Evolutionary conservation across 2,329 filamentous ascomycete species (phyloP).

Genomic region (Penicillium sp.): DNA sequence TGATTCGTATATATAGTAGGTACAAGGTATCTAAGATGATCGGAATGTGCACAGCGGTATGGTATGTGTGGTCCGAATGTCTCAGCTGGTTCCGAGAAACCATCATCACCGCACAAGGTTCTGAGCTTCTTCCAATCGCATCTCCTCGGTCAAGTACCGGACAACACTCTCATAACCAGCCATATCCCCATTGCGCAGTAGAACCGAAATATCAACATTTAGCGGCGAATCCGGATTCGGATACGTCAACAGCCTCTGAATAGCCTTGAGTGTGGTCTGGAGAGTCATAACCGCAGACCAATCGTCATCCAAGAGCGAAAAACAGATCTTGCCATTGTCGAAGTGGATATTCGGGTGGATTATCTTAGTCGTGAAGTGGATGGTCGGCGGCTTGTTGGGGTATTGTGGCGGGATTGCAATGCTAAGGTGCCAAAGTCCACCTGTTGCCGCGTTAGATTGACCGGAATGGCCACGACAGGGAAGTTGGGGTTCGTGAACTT

Average conservation of each 20-base stretch:
- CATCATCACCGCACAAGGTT: constrained; percentile 13
- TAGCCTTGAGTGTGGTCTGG: constrained; percentile 45
- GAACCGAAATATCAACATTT: constrained; percentile 50
- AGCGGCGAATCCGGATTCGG: constrained; percentile 49
- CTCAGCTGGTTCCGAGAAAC: not conserved
- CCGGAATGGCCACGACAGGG: not conserved
- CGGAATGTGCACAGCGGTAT: constrained; percentile 2
- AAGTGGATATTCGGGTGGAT: constrained; percentile 79
- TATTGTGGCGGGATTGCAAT: constrained; percentile 77
- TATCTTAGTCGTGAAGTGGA: constrained; percentile 79
- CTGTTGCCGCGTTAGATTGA: constrained; percentile 34
- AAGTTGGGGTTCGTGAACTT: not conserved
- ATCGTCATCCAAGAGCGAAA: constrained; percentile 73
- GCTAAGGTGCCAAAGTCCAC: constrained; percentile 77
- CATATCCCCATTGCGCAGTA: constrained; percentile 47
- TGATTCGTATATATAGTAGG: not conserved
- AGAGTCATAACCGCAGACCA: constrained; percentile 78
- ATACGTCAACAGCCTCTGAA: constrained; percentile 49
- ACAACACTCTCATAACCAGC: constrained; percentile 49
- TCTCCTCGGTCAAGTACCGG: constrained; percentile 49
- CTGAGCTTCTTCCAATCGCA: constrained; percentile 44
- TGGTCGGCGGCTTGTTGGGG: constrained; percentile 72
- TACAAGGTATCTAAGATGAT: constrained; percentile 1
- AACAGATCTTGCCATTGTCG: constrained; percentile 83
- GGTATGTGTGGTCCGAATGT: not conserved